Percentiles rank a stretch among this genome's conserved stretches.
phyloP scores from a whole-genome alignment of 78 protist genomes.

The Dictyostelium intermedium region DNA sequence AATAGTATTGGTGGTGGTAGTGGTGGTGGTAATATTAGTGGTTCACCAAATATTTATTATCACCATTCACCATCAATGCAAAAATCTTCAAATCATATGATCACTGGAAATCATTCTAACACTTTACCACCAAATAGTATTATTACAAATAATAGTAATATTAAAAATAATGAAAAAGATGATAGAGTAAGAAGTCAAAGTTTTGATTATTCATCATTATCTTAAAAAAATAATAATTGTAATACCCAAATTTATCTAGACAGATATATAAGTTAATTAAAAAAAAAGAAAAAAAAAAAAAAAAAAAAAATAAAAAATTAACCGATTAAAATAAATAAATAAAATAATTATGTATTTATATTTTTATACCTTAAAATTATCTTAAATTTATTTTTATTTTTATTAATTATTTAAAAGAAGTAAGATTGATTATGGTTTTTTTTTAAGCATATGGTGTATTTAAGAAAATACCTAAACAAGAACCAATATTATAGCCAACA shows the following conservation, averaged over 20 bases:
- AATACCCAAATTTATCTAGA: background rate
- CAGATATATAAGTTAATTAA: background rate
- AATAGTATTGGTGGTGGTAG: background rate
- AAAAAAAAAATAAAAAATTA: too few relatives aligned
- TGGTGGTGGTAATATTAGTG: background rate
- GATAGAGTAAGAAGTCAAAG: conserved; percentile 3
- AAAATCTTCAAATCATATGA: background rate
- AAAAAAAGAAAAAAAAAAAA: background rate
- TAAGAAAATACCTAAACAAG: background rate
- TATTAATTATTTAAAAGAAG: too few relatives aligned
- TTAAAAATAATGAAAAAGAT: background rate
- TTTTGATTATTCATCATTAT: background rate
- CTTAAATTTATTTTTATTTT: too few relatives aligned
- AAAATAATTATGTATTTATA: too few relatives aligned
- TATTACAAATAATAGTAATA: background rate
- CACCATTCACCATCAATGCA: background rate
- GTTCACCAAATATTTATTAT: background rate
- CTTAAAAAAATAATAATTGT: background rate
- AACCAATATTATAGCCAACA: background rate
- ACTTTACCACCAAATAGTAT: background rate
- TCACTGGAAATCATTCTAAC: background rate
- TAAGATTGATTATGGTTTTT: too few relatives aligned
- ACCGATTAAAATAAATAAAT: background rate
- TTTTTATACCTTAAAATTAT: too few relatives aligned
- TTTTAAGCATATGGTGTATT: background rate